These are phyloP conservation scores for Diospyros lotus DNA, from an alignment of 148 eudicot species.

Conservation along the genomic window DNA sequence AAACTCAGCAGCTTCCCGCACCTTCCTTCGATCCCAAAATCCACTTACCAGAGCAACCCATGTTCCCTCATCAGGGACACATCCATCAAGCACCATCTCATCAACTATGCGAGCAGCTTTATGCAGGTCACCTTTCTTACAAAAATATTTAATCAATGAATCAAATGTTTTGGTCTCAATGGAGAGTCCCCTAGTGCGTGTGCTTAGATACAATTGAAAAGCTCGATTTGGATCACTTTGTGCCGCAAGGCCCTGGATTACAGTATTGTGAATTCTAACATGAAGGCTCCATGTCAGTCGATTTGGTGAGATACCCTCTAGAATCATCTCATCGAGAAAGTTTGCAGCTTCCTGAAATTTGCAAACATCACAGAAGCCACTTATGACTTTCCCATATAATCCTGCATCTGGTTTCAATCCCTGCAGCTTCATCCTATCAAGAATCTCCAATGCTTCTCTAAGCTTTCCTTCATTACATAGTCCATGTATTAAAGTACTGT, in stretches of 20 bases:
- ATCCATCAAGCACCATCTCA: slow-evolving; percentile 88
- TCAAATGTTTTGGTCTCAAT: slow-evolving; percentile 62
- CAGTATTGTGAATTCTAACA: slow-evolving; percentile 61
- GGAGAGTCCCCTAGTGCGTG: slow-evolving; percentile 72
- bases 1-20: slow-evolving; percentile 41
- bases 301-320: slow-evolving; percentile 68
- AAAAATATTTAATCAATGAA: slow-evolving; percentile 43
- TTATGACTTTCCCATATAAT: slow-evolving; percentile 64
- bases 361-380: slow-evolving; percentile 43
- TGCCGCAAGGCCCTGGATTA: slow-evolving; percentile 62
- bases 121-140: slow-evolving; percentile 62
- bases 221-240: slow-evolving; percentile 49
- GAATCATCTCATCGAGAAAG: slow-evolving; percentile 90
- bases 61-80: slow-evolving; percentile 58
- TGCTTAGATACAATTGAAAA: slow-evolving; percentile 64
- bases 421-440: slow-evolving; percentile 89
- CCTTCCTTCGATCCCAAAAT: slow-evolving; percentile 53
- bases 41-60: slow-evolving; percentile 55
- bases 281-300: slow-evolving; percentile 79
- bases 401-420: slow-evolving; percentile 89
- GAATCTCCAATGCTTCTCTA: slow-evolving; percentile 55
- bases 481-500: slow-evolving; percentile 75
- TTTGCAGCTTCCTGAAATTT: slow-evolving; percentile 85
- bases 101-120: slow-evolving; percentile 56
- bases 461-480: slow-evolving; percentile 72